Percentiles rank a stretch among this genome's conserved stretches.
phyloP scores from a whole-genome alignment of 371 early-diverging fungal species.

The Lichtheimia corymbifera region DNA sequence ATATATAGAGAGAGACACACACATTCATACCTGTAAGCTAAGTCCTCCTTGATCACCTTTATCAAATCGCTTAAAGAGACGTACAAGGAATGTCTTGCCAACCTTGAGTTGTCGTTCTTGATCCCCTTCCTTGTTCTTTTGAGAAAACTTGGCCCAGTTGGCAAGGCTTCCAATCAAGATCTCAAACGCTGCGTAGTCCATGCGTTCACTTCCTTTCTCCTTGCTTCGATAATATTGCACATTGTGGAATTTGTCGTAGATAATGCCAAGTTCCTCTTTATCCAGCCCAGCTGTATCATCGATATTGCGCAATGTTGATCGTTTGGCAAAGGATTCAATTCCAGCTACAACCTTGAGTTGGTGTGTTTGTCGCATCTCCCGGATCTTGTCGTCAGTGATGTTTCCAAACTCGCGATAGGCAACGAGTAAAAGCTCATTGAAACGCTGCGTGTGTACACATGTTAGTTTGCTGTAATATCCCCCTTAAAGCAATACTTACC shows the following conservation, averaged over 20 bases:
- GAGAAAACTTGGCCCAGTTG: constrained; percentile 33
- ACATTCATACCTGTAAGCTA: constrained; percentile 51
- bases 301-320: constrained; percentile 82
- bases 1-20: not conserved
- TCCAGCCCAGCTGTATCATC: constrained; percentile 72
- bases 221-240: constrained; percentile 73
- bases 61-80: constrained; percentile 63
- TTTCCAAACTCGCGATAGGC: constrained; percentile 91
- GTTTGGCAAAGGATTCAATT: constrained; percentile 91
- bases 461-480: not conserved
- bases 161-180: constrained; percentile 37
- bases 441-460: constrained; percentile 46
- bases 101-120: constrained; percentile 37
- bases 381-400: constrained; percentile 77
- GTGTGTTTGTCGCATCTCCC: constrained; percentile 80
- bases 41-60: constrained; percentile 57
- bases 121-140: constrained; percentile 22
- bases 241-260: constrained; percentile 91
- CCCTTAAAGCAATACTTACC: constrained; percentile 22
- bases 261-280: constrained; percentile 81
- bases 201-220: constrained; percentile 27
- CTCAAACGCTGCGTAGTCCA: constrained; percentile 40
- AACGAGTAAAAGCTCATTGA: constrained; percentile 86
- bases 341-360: constrained; percentile 93
- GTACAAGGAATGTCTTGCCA: constrained; percentile 47